Base-by-base conservation (phyloP, 1,284 basidiomycete genomes). In the Sutorius eximius region DNA sequence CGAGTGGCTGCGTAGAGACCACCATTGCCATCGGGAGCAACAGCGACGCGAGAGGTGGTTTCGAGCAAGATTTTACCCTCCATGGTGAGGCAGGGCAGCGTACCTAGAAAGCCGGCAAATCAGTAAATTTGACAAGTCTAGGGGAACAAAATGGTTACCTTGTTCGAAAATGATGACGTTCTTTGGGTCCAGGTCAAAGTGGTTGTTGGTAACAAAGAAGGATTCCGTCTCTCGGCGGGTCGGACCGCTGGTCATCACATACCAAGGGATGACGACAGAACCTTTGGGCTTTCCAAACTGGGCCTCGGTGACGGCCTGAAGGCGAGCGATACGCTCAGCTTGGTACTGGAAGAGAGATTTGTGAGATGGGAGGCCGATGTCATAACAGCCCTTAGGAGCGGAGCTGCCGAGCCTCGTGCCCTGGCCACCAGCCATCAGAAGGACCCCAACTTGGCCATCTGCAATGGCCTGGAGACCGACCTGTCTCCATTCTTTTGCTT, bases 211-310 rank as follows among this genome's bases (percentile, higher is more conserved):
- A 57, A 75, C 77, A 75, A 99, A 98, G 79, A 91, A 99, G 41
- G 77, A 76, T 71, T 94, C 90, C 27, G 97, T 99, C 51, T 89
- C 89, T 54, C 76, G 77, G 58, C 95, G 84, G 29, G 97, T 99
- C 27, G 97, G 96, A 16, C 95, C 95, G 67, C 92, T 95, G 55
- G 96, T 99, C 97, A 99, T 99, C 68, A 99, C 86, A 77, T 98
- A 99, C 97, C 97, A 99, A 49, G 86, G 90, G 58, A 98, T 85
- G 54, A 82, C 73, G 50, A 89, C 85, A 3, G 82, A 80, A 46
- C 82, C 83, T 15, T 75, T 70, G 24, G 80, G 71, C 63, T 82
- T 83, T 52, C 78, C 76, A 47, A 70, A 74, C 49, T 80, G 75
- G 54, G 76, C 64, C 65, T 84, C 84, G 0, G 95, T 95, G 45